Evolutionary conservation across 495 filamentous ascomycete species (phyloP).

Genomic region (Lophium mytilinum): DNA sequence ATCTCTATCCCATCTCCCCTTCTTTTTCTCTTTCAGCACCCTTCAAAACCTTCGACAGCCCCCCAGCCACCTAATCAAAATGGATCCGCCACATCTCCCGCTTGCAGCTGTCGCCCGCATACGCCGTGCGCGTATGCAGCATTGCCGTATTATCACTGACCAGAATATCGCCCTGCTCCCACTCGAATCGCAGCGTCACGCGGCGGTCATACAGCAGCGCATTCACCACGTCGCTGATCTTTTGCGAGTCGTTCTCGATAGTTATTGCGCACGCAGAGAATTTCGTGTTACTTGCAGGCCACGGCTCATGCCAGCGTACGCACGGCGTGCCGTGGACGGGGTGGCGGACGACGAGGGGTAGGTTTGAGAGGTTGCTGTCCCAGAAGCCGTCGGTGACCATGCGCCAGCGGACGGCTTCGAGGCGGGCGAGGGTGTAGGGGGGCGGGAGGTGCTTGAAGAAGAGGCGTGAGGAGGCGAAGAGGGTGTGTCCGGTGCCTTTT

Average conservation of each 20-base stretch:
- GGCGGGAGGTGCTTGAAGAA: slow-evolving; percentile 43
- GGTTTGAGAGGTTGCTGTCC: slow-evolving; percentile 33
- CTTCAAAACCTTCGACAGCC: too few relatives aligned
- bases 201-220: slow-evolving; percentile 43
- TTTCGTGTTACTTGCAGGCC: slow-evolving; percentile 42
- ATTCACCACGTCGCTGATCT: slow-evolving; percentile 29
- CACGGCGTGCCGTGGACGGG: slow-evolving; percentile 38
- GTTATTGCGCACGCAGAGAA: slow-evolving; percentile 41
- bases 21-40: too few relatives aligned
- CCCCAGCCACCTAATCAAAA: too few relatives aligned
- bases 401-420: slow-evolving; percentile 38
- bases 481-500: slow-evolving; percentile 41
- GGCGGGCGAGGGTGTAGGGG: slow-evolving; percentile 33
- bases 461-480: slow-evolving; percentile 45
- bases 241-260: slow-evolving; percentile 35
- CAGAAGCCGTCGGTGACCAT: slow-evolving; percentile 37
- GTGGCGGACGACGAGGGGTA: slow-evolving; percentile 45
- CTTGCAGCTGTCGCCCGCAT: slow-evolving; percentile 33
- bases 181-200: slow-evolving; percentile 40
- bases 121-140: slow-evolving; percentile 46
- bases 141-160: slow-evolving; percentile 46
- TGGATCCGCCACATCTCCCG: too few relatives aligned
- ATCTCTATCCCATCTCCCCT: too few relatives aligned
- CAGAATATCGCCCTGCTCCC: slow-evolving; percentile 49
- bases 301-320: slow-evolving; percentile 48